Conservation (phyloP, 495 filamentous ascomycete species). For the Tetracladium setigerum region DNA sequence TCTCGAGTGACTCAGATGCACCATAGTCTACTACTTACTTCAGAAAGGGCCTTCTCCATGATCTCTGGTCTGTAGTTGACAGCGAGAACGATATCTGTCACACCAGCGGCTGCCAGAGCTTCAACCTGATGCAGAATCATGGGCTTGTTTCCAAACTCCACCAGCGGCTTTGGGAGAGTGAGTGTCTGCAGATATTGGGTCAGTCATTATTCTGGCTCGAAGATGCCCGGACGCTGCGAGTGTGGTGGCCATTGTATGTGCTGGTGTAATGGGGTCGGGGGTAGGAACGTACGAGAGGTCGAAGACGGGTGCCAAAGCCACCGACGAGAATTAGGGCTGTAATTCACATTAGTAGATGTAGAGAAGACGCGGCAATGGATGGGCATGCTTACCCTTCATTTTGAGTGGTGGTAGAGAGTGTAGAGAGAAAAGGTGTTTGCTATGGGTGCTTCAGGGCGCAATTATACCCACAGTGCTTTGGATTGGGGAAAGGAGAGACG, state of each 20-base stretch:
- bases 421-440: slow-evolving; percentile 1
- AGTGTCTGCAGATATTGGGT: slow-evolving; percentile 63
- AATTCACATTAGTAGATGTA: slow-evolving; percentile 24
- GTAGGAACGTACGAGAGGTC: slow-evolving; percentile 75
- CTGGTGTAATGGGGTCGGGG: slow-evolving; percentile 15
- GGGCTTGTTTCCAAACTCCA: slow-evolving; percentile 96
- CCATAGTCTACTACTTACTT: slow-evolving; percentile 32
- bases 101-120: slow-evolving; percentile 86
- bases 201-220: slow-evolving; percentile 13
- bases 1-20: slow-evolving; percentile 2
- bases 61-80: slow-evolving; percentile 98
- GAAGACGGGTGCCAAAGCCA: slow-evolving; percentile 96
- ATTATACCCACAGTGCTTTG: neutral
- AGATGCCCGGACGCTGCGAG: too few species aligned
- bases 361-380: neutral
- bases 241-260: too few species aligned
- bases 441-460: neutral
- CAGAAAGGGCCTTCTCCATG: slow-evolving; percentile 61
- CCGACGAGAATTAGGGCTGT: slow-evolving; percentile 98
- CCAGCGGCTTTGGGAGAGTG: slow-evolving; percentile 93
- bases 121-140: slow-evolving; percentile 99
- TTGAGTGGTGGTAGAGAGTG: slow-evolving; percentile 13
- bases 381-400: slow-evolving; percentile 44
- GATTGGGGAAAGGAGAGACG: too few species aligned
- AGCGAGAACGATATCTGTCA: slow-evolving; percentile 95